phyloP scores from a whole-genome alignment of 2,329 filamentous ascomycete genomes.

The Aspergillus latus region DNA sequence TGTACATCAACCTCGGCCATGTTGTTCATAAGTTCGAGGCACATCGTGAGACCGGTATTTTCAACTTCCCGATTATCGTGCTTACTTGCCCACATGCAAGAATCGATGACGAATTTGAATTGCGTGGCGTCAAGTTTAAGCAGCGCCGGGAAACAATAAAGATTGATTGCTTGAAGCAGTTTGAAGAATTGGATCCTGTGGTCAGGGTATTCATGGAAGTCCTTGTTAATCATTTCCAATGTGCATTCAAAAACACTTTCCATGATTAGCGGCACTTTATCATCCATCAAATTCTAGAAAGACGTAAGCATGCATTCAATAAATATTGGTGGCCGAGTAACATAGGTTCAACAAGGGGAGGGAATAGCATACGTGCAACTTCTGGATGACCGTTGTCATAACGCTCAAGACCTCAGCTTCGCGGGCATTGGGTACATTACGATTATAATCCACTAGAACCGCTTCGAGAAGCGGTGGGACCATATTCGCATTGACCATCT shows the following conservation, averaged over 20 bases:
- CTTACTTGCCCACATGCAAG: constrained; percentile 99
- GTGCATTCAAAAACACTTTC: constrained; percentile 99
- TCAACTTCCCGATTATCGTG: constrained; percentile 99
- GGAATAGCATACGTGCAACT: constrained; percentile 77
- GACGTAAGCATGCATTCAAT: constrained; percentile 32
- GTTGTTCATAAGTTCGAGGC: constrained; percentile 93
- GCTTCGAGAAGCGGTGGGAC: constrained; percentile 94
- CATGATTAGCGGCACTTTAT: constrained; percentile 96
- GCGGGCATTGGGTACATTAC: constrained; percentile 90
- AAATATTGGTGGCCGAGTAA: not conserved
- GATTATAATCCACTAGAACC: constrained; percentile 92
- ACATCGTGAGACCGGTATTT: constrained; percentile 95
- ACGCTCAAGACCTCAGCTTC: constrained; percentile 96
- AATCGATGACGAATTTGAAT: constrained; percentile 99
- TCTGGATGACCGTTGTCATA: constrained; percentile 96
- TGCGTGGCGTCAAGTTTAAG: constrained; percentile 92
- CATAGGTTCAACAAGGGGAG: not conserved
- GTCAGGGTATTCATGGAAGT: constrained; percentile 98
- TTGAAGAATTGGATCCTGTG: constrained; percentile 99
- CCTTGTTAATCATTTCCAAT: constrained; percentile 99
- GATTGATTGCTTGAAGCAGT: constrained; percentile 88
- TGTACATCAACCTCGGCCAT: constrained; percentile 86
- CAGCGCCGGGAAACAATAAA: constrained; percentile 93
- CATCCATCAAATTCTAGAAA: constrained; percentile 84
- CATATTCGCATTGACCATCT: constrained; percentile 89